phyloP scores from a whole-genome alignment of 2,329 filamentous ascomycete species.

The Chaetomiaceae sp. region DNA sequence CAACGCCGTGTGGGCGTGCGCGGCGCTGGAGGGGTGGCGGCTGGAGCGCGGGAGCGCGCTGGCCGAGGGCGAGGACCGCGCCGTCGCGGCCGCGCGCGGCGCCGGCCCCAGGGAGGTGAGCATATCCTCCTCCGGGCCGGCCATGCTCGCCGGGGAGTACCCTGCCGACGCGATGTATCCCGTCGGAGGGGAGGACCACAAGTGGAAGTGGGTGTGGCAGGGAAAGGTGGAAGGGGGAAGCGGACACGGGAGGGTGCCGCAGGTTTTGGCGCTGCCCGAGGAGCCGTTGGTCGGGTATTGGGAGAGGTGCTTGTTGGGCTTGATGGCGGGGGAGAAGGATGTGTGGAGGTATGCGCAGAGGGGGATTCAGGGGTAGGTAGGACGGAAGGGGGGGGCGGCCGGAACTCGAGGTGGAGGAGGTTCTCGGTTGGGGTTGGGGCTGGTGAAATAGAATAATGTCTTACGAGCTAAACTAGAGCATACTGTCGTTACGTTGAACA shows the following conservation, averaged over 20 bases:
- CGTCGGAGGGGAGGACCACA: conserved; percentile 25
- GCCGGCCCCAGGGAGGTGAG: too few species aligned
- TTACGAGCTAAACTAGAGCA: too few species aligned
- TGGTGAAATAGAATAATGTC: too few species aligned
- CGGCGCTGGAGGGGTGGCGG: conserved; percentile 29
- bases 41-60: conserved; percentile 20
- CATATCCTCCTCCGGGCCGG: too few species aligned
- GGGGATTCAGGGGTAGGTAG: neutral
- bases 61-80: conserved; percentile 8
- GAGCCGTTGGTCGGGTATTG: conserved; percentile 34
- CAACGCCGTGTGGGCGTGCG: conserved; percentile 29
- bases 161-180: conserved; percentile 25
- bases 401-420: neutral
- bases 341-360: conserved; percentile 28
- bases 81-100: too few species aligned
- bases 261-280: conserved; percentile 28
- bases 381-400: too few species aligned
- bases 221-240: conserved; percentile 17
- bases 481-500: too few species aligned
- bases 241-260: conserved; percentile 23
- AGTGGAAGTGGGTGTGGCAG: conserved; percentile 32
- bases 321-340: conserved; percentile 28
- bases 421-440: too few species aligned
- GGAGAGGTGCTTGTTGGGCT: conserved; percentile 30
- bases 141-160: conserved; percentile 22